Base-by-base conservation (phyloP, 495 filamentous ascomycete species). In the Lepraria neglecta region DNA sequence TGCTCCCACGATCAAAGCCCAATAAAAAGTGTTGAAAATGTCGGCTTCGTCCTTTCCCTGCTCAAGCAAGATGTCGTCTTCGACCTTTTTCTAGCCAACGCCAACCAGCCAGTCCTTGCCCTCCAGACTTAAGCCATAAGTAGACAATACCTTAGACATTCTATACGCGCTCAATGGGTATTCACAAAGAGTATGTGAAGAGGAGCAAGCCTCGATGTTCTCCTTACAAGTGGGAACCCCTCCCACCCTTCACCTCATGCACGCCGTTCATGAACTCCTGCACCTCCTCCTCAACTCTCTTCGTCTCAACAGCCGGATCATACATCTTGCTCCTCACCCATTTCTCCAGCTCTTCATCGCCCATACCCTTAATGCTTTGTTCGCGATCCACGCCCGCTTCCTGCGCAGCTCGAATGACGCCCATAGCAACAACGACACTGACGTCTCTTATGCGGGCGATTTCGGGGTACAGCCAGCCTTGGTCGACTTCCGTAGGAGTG, bases 331-430 rank as follows among this genome's bases (percentile, higher is more conserved):
- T 72, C 75, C 85, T 85, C 78, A 96, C 91, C 80, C 80, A 95
- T 56, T 80, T 82, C 65, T 88, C 87, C 45, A 96, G 76, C 59
- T 88, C 82, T 43, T 82, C 82, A 69, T 95, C 90, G 38, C 76
- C 80, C 81, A 92, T 84, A 66, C 82, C 81, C 44, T 87, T 80
- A 40, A 90, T 78, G 38, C 75, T 71, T 47, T 80, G 75, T 76
- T 94, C 90, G 71, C 90, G 89, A 73, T 95, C 89, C n/a, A 90
- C 79, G 73, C 87, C 86, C 66, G 84, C 86, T 57, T 83, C 78
- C 71, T 95, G 88, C 11, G 94, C 91, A 21, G 89, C 85, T 68
- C 91, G 91, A 80, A 98, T 97, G 62, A 98, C 94, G 70, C 90
- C 88, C 33, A 91, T 85, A 19, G 92, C 87, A 40, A 98, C 92